A percentile compares a stretch with the other conserved stretches of the same genome.
Conservation (phyloP, 169 alveolate genomes). For the Toxoplasma gondii region DNA sequence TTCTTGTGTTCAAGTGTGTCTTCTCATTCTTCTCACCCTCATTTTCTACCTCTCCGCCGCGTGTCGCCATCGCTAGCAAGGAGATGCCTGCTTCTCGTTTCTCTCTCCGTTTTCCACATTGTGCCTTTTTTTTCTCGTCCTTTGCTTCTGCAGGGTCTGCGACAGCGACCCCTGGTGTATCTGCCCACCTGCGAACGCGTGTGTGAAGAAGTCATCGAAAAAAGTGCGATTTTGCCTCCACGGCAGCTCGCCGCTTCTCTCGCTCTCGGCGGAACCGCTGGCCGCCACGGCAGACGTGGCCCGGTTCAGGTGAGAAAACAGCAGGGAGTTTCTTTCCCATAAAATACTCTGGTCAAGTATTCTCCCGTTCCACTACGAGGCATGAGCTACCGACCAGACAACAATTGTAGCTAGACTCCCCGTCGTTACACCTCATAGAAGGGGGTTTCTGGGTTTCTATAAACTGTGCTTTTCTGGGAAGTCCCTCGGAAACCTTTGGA, state of each 20-base stretch:
- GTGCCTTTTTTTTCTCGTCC: background rate
- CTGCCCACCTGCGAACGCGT: constrained; percentile 69
- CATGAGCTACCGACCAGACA: too few relatives aligned
- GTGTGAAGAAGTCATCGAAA: constrained; percentile 60
- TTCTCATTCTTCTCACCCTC: too few relatives aligned
- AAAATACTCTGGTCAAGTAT: too few relatives aligned
- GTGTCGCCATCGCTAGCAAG: background rate
- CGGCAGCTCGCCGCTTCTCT: background rate
- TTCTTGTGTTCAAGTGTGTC: too few relatives aligned
- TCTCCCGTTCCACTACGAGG: too few relatives aligned
- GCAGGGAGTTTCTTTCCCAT: background rate
- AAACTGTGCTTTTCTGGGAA: too few relatives aligned
- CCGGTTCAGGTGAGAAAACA: constrained; percentile 6
- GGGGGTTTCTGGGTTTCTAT: too few relatives aligned
- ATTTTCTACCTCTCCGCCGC: background rate
- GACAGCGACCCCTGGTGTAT: constrained; percentile 65
- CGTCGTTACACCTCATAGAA: too few relatives aligned
- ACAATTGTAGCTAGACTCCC: too few relatives aligned
- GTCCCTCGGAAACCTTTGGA: too few relatives aligned
- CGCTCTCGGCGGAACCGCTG: background rate
- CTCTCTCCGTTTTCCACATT: background rate
- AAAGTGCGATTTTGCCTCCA: constrained; percentile 56
- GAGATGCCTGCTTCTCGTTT: background rate
- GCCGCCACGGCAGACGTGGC: constrained; percentile 26
- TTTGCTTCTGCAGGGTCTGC: constrained; percentile 21